Evolutionary conservation across 371 early-diverging fungal genomes (phyloP), one percentile per base, ranked within the genome.

Genomic region (Lichtheimia hyalospora): DNA sequence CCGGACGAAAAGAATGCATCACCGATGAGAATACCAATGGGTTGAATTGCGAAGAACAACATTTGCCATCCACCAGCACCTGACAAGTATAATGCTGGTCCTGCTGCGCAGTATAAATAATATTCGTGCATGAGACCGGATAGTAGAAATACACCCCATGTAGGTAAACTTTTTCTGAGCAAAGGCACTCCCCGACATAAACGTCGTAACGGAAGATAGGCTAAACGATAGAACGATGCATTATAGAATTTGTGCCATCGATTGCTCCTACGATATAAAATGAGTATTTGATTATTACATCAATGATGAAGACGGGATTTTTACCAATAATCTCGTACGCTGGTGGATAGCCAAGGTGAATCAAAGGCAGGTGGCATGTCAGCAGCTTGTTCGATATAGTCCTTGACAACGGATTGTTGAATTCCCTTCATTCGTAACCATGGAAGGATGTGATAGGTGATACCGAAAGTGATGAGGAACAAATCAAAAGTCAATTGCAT

Each of bases 121-220:
- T 73, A 76, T 39, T 76, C 76, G 44, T 76, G 76, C 76, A 76
- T 76, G 0, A 73, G 21, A 2, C 76, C 76, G 3, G 73, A 73
- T 53, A 76, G 66, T 12, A 63, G 57, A 69, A 76, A 76, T 0
- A 76, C 76, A n/a, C 63, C 54, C 18, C 68, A 46, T 2, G 67
- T 66, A 3, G 73, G 73, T 2, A 70, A 20, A 54, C 62, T 64
- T 5, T 67, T 66, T 20, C 64, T 60, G 23, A 62, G 41, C 0
- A 54, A n/a, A 18, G 46, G 46, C 12, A 41, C 20, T 8, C 62
- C 61, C n/a, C 61, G 55, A 23, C 62, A 72, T 1, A 69, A n/a
- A 21, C 46, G 52, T 10, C 73, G 73, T 5, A 73, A 41, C 2
- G 76, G 76, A 13, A 50, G 52, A 42, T 67, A 76, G 0, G 73